Evolutionary conservation across 2,329 filamentous ascomycete genomes (phyloP), one percentile per base, ranked within the genome.

Genomic region (Fusarium camptoceras): DNA sequence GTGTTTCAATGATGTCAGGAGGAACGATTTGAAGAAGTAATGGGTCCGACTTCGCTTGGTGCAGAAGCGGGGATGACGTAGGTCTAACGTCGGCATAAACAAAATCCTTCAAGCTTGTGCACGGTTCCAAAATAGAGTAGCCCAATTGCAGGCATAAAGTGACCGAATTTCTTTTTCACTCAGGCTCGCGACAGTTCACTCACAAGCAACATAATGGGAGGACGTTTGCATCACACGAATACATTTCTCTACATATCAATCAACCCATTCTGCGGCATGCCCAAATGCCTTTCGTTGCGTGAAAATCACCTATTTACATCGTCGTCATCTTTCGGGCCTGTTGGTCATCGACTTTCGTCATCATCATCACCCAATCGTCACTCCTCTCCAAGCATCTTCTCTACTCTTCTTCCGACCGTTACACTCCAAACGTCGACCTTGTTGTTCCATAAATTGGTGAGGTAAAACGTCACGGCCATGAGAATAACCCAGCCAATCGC

Each of bases 361-460:
- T 60, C 15, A 18, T 8, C 34, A n/a, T 9, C 4, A 30, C n/a
- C 14, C 16, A 18, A 6, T 8, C 16, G n/a, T 70, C 16, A 58
- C 10, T 53, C 65, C 42, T 75, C 68, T 16, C 48, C 34, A 27
- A 63, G 62, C 15, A 62, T 59, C 25, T 64, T 72, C 61, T 82
- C 80, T 5, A 82, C 66, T 49, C 75, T 78, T 50, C 76, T 80
- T 27, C 80, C 80, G 5, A 82, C 76, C 0, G 74, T 76, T 6
- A 76, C 72, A 42, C 80, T 82, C 80, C 80, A 82, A 0, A 60
- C 56, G 31, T 82, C 80, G 8, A 82, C 65, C 67, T 77, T 79
- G 25, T 69, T 75, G 30, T 78, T 76, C 78, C 80, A 82, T 59
- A 74, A 62, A n/a, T 78, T 74, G 4, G 79, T 74, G 20, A 81